A percentile compares a stretch with the other conserved stretches of the same genome.
Evolutionary conservation across 1,284 basidiomycete species (phyloP).

Genomic region (Athelia psychrophila): DNA sequence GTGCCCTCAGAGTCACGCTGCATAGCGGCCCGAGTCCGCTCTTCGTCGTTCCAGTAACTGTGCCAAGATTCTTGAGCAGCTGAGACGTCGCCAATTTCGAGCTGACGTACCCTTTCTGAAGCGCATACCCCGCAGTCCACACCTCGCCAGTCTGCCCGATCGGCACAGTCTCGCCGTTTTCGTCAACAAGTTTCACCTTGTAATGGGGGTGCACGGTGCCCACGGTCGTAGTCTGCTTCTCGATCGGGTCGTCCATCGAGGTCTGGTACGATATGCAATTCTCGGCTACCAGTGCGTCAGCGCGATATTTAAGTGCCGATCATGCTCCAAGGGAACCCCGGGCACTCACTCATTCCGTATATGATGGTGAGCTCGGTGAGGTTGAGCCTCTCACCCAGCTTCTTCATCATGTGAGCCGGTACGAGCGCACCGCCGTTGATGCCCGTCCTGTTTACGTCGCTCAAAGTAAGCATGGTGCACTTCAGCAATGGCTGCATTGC

Average conservation of each 20-base stretch:
- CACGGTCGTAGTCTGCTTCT: conserved; percentile 78
- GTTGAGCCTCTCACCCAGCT: conserved; percentile 63
- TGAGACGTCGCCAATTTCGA: neutral
- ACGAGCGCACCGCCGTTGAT: conserved; percentile 79
- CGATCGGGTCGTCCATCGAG: conserved; percentile 60
- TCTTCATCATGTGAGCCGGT: conserved; percentile 77
- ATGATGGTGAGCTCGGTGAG: conserved; percentile 71
- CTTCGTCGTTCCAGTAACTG: conserved; percentile 78
- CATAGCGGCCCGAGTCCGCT: conserved; percentile 67
- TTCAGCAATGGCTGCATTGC: neutral
- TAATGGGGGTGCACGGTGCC: conserved; percentile 76
- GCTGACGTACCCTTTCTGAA: conserved; percentile 67
- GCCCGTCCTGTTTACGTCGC: conserved; percentile 62
- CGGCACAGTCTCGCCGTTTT: conserved; percentile 58
- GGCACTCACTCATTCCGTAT: conserved; percentile 79
- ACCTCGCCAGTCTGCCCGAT: conserved; percentile 72
- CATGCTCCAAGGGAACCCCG: neutral
- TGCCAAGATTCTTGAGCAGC: neutral
- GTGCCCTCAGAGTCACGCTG: conserved; percentile 37
- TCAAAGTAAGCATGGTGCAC: neutral
- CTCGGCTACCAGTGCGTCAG: conserved; percentile 40
- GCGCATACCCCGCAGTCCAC: conserved; percentile 68
- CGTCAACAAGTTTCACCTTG: conserved; percentile 69
- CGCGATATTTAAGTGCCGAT: too few species aligned
- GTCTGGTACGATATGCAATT: conserved; percentile 85